Conservation (phyloP, 805 yeast species). For the Candida coquimbonensis region DNA sequence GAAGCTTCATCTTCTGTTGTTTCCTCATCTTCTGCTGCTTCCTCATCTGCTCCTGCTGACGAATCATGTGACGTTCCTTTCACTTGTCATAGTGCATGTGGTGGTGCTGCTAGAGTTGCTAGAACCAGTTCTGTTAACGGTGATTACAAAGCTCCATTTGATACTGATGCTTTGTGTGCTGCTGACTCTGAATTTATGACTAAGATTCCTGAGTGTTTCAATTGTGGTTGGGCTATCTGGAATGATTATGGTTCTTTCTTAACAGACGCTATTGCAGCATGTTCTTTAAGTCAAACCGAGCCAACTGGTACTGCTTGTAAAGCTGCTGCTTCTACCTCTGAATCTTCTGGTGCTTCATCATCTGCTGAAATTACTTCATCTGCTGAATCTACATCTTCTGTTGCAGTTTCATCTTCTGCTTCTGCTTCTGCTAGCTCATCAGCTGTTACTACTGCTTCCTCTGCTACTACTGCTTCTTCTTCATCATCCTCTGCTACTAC, state of each 20-base stretch:
- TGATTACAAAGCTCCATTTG: conserved; percentile 1
- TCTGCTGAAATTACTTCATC: not conserved
- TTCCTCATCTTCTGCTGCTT: no score
- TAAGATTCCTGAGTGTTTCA: conserved; percentile 22
- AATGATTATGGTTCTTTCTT: conserved; percentile 21
- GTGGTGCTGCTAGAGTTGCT: no score
- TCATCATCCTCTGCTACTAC: not conserved
- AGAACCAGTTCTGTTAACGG: not conserved
- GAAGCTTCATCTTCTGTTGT: no score
- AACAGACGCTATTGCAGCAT: conserved; percentile 16
- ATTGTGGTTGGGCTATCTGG: conserved; percentile 33
- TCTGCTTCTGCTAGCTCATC: not conserved
- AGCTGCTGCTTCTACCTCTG: not conserved
- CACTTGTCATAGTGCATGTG: no score
- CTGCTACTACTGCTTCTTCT: not conserved
- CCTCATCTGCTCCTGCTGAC: no score
- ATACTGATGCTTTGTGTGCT: conserved; percentile 15
- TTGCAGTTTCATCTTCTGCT: not conserved
- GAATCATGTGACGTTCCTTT: no score
- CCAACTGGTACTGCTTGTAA: conserved; percentile 16
- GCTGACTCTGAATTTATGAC: conserved; percentile 10
- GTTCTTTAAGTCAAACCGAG: conserved; percentile 8
- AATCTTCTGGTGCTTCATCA: not conserved
- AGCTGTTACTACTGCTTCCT: not conserved
- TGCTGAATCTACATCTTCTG: not conserved